Percentiles rank a stretch among this genome's conserved stretches.
Conservation (phyloP, 129 eudicot genomes). For the Lactuca sativa region DNA sequence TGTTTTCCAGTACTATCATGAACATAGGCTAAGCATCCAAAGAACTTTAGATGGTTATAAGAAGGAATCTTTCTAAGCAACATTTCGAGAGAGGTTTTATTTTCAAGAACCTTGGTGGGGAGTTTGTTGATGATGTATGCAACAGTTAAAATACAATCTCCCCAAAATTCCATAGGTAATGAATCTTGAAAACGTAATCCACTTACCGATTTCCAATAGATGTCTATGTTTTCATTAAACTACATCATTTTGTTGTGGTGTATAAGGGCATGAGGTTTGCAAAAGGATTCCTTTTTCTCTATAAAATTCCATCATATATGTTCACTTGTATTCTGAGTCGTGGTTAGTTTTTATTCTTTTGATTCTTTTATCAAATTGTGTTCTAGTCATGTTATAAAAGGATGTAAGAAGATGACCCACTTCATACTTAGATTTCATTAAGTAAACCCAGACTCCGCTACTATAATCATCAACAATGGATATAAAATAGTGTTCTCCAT, state of each 20-base stretch:
- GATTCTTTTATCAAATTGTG: background rate
- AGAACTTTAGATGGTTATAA: background rate
- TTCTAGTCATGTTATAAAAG: no score
- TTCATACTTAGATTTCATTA: no score
- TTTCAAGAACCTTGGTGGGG: background rate
- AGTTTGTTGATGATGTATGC: background rate
- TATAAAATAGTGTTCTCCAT: background rate
- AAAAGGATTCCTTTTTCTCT: no score
- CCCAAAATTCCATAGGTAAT: background rate
- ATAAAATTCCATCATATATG: background rate
- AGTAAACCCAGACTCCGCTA: background rate
- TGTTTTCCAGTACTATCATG: background rate
- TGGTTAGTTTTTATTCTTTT: no score
- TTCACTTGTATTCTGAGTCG: background rate
- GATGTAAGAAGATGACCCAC: background rate
- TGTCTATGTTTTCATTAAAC: no score
- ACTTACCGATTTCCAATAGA: background rate
- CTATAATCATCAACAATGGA: background rate
- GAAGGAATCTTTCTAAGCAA: background rate
- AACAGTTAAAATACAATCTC: background rate
- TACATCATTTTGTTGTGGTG: no score
- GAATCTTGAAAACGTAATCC: background rate
- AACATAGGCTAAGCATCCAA: background rate
- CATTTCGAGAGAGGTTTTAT: background rate
- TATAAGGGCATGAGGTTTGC: no score